phyloP scores from a whole-genome alignment of 1,284 basidiomycete genomes.

The Ganoderma sinense region DNA sequence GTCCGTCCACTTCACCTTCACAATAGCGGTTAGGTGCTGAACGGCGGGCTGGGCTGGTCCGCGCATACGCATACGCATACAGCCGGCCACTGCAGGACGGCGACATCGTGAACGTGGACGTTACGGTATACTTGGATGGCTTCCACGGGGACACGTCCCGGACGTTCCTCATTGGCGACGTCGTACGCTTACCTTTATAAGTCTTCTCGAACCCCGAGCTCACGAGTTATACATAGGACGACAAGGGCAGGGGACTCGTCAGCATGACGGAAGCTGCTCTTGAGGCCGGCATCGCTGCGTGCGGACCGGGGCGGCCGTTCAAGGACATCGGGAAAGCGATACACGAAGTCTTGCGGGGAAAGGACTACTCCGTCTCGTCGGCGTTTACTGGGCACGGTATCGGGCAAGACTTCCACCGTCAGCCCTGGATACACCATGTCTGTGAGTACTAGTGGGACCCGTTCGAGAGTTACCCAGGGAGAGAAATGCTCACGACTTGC shows the following conservation, averaged over 20 bases:
- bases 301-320: conserved; percentile 80
- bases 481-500: background rate
- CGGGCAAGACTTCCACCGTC: conserved; percentile 81
- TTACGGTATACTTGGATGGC: conserved; percentile 81
- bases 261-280: conserved; percentile 71
- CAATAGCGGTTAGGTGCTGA: background rate
- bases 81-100: conserved; percentile 83
- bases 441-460: conserved; percentile 44
- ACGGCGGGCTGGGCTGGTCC: too few species aligned
- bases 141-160: conserved; percentile 89
- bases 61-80: background rate
- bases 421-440: conserved; percentile 87
- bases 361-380: conserved; percentile 70
- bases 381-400: conserved; percentile 91
- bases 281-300: conserved; percentile 75
- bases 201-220: background rate
- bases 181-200: conserved; percentile 51
- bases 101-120: conserved; percentile 87
- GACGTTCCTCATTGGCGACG: conserved; percentile 82
- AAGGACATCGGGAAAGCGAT: conserved; percentile 82
- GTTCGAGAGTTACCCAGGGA: background rate
- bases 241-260: conserved; percentile 69
- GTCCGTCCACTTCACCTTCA: background rate
- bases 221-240: conserved; percentile 56
- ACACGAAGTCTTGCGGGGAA: conserved; percentile 54